A percentile compares a stretch with the other conserved stretches of the same genome.
Conservation (phyloP, 106 monocot genomes). For the Dioscorea dumetorum region DNA sequence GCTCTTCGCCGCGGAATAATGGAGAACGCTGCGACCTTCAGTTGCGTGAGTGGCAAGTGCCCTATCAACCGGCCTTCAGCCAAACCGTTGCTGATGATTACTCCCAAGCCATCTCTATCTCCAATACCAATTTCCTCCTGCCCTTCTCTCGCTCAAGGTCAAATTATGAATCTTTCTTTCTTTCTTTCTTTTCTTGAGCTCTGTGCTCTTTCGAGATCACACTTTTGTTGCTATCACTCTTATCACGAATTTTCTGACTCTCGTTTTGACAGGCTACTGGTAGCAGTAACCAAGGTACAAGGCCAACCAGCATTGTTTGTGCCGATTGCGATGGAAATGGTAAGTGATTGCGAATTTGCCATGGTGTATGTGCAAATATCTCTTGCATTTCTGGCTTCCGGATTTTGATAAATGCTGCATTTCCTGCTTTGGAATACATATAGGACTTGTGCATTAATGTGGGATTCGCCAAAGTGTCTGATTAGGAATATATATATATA, state of each 20-base stretch:
- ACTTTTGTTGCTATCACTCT: too few species aligned
- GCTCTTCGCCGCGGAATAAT: neutral
- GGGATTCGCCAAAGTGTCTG: too few species aligned
- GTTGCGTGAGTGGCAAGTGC: neutral
- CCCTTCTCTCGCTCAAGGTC: neutral
- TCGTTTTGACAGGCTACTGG: neutral
- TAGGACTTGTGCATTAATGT: too few species aligned
- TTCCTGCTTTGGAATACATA: too few species aligned
- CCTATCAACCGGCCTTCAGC: neutral
- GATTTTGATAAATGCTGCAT: too few species aligned
- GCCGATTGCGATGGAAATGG: slow-evolving; percentile 39
- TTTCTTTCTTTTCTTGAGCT: neutral
- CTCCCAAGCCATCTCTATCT: neutral
- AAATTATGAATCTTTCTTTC: neutral
- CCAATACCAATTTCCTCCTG: neutral
- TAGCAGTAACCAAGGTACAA: slow-evolving; percentile 1
- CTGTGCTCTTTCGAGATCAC: too few species aligned
- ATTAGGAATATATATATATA: too few species aligned
- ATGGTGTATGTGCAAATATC: too few species aligned
- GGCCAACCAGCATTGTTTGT: slow-evolving; percentile 28
- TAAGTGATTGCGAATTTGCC: slow-evolving; percentile 4
- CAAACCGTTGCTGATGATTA: too few species aligned
- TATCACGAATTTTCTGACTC: too few species aligned
- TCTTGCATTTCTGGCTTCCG: too few species aligned
- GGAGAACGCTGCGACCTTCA: neutral